Base-by-base conservation (phyloP, 2,329 filamentous ascomycete genomes). In the Verticillium dahliae region DNA sequence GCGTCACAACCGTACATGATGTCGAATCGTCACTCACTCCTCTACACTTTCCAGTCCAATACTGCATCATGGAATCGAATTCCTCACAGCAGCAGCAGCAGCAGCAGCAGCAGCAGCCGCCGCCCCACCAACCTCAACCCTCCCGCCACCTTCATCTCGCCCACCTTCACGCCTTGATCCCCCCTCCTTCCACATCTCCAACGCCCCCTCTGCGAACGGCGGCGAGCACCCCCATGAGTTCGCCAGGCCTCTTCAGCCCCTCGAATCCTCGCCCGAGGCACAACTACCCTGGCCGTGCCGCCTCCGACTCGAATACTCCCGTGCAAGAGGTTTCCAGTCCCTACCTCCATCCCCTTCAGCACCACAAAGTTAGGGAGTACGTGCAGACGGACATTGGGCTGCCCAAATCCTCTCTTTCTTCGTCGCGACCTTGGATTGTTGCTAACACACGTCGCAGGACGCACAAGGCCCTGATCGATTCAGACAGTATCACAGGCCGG, bases 381-480 rank as follows among this genome's bases (percentile, higher is more conserved):
- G 87, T 84, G 11, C 41, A 39, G 31, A 15, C 31, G 13, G 7
- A 10, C 27, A 18, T 5, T 4, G 4, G 5, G 27, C 27, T 4
- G 27, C 27, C 27, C 4, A 31, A 31, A 31, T 31, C 27, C 4
- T 31, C 27, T 31, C 27, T 31, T 31, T 31, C n/a, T 31, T 31
- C 27, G 27, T 31, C 27, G 4, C 27, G 27, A 31, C 27, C 27
- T 31, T 31, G 27, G 3, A 31, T 31, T 56, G 10, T 52, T 54
- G 35, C 34, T 65, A 14, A 56, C 59, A 60, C 10, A 61, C 52
- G 52, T 2, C 13, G 14, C 65, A 91, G 88, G 77, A 97, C 94
- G 10, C 91, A 97, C 76, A 92, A 93, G 65, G 93, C 91, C 60
- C 88, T 93, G 69, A 91, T 97, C 68, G 94, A 98, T 70, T 88